A percentile compares a stretch with the other conserved stretches of the same genome.
Evolutionary conservation across 2,329 filamentous ascomycete species (phyloP).

Genomic region (Fusarium heterosporum): DNA sequence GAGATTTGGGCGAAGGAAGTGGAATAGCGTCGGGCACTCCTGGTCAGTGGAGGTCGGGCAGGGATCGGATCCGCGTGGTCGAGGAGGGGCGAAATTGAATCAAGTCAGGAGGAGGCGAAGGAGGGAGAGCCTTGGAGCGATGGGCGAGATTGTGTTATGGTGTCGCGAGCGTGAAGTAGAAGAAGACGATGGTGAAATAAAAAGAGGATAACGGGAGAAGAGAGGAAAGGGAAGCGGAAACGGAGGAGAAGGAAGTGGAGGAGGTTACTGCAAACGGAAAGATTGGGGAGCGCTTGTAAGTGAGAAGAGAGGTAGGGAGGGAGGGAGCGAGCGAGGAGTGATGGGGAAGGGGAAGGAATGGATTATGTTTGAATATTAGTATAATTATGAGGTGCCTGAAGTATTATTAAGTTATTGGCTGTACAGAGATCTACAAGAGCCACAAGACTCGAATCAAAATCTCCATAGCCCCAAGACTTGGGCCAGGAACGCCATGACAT

Average conservation of each 20-base stretch:
- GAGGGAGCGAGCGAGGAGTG: slow-evolving; percentile 6
- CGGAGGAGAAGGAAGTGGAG: slow-evolving; percentile 9
- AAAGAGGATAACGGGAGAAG: slow-evolving; percentile 1
- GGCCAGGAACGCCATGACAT: slow-evolving; percentile 9
- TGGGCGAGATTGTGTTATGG: slow-evolving; percentile 22
- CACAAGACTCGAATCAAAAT: not conserved
- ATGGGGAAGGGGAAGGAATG: slow-evolving; percentile 16
- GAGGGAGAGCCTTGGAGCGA: slow-evolving; percentile 4
- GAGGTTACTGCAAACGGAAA: slow-evolving; percentile 24
- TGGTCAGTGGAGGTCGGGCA: slow-evolving; percentile 42
- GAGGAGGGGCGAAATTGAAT: slow-evolving; percentile 35
- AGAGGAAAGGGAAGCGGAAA: slow-evolving; percentile 1
- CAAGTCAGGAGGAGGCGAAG: slow-evolving; percentile 26
- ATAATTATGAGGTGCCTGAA: not conserved
- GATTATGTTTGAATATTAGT: not conserved
- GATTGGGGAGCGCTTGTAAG: slow-evolving; percentile 6
- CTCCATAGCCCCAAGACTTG: slow-evolving; percentile 5
- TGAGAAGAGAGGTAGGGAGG: slow-evolving; percentile 16
- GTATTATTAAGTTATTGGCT: not conserved
- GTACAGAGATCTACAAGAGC: slow-evolving; percentile 1
- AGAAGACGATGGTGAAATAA: slow-evolving; percentile 3
- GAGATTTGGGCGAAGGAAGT: slow-evolving; percentile 39
- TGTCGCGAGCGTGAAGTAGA: slow-evolving; percentile 26
- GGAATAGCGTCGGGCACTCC: slow-evolving; percentile 39
- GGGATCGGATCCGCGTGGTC: slow-evolving; percentile 37